These are phyloP conservation scores for Viola odorata DNA, from an alignment of 345 rosid genomes.

Conservation along the genomic window DNA sequence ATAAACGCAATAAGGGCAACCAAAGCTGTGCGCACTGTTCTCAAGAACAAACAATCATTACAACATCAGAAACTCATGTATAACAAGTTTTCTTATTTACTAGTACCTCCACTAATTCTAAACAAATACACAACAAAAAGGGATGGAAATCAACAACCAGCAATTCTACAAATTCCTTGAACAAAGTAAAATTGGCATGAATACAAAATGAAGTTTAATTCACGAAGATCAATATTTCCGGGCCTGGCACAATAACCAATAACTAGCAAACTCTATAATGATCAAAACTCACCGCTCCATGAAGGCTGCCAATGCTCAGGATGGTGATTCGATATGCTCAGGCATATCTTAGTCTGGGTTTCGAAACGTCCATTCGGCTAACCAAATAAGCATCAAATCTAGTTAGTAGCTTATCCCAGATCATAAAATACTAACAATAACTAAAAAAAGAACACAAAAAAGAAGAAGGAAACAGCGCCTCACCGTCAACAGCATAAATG, in stretches of 20 bases:
- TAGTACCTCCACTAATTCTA: too few species aligned
- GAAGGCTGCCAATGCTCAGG: slow-evolving; percentile 99
- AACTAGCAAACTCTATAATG: too few species aligned
- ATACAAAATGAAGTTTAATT: too few species aligned
- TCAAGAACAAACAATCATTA: slow-evolving; percentile 18
- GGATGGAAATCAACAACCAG: too few species aligned
- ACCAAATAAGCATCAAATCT: background rate
- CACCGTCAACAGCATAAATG: slow-evolving; percentile 83
- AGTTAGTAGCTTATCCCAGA: background rate
- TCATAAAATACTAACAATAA: background rate
- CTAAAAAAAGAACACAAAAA: background rate
- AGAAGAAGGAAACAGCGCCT: background rate
- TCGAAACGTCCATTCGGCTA: slow-evolving; percentile 95
- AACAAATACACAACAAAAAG: too few species aligned
- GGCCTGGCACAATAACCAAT: too few species aligned
- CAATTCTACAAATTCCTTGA: too few species aligned
- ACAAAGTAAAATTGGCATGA: too few species aligned
- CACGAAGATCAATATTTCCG: too few species aligned
- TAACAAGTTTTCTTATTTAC: background rate
- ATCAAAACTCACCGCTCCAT: slow-evolving; percentile 72
- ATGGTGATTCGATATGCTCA: slow-evolving; percentile 95
- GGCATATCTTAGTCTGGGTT: slow-evolving; percentile 87
- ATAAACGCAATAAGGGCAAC: slow-evolving; percentile 94
- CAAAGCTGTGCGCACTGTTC: slow-evolving; percentile 91
- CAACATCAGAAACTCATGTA: background rate